phyloP scores from a whole-genome alignment of 176 grass and related monocot genomes.

The Chloris gayana region DNA sequence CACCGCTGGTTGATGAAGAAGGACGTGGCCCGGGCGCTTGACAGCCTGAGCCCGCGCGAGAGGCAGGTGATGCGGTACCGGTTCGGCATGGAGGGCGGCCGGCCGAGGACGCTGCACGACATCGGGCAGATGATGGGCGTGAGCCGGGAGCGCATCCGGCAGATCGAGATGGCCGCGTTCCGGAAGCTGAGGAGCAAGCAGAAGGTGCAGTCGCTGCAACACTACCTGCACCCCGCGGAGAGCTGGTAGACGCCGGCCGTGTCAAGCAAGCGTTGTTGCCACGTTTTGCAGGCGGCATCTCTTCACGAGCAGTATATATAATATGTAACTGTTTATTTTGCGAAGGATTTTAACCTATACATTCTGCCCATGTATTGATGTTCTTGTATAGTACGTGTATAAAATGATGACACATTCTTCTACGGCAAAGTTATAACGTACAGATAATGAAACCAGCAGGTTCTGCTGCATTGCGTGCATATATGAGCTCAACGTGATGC shows the following conservation, averaged over 20 bases:
- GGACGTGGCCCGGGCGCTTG: conserved; percentile 67
- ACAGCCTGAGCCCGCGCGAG: conserved; percentile 67
- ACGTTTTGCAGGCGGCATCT: not conserved
- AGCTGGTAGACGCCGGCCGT: conserved; percentile 40
- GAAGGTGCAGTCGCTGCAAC: conserved; percentile 57
- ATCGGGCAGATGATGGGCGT: conserved; percentile 72
- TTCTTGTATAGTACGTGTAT: conserved; percentile 4
- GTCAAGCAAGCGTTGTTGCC: not conserved
- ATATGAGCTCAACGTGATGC: too few relatives aligned
- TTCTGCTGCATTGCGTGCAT: not conserved
- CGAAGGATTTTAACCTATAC: conserved; percentile 20
- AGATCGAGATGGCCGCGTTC: conserved; percentile 79
- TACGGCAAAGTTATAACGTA: not conserved
- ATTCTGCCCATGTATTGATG: not conserved
- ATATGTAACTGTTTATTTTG: not conserved
- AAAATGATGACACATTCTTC: conserved; percentile 26
- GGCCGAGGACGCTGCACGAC: conserved; percentile 72
- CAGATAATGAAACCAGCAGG: not conserved
- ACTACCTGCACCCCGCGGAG: conserved; percentile 58
- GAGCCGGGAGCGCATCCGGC: conserved; percentile 90
- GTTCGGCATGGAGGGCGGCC: conserved; percentile 76
- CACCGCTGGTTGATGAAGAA: conserved; percentile 66
- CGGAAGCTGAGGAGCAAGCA: conserved; percentile 84
- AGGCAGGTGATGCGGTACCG: conserved; percentile 65
- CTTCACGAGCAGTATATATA: not conserved